Percentiles rank a stretch among this genome's conserved stretches.
Conservation (phyloP, 768 basidiomycete genomes). For the Phylloporus scabripes region DNA sequence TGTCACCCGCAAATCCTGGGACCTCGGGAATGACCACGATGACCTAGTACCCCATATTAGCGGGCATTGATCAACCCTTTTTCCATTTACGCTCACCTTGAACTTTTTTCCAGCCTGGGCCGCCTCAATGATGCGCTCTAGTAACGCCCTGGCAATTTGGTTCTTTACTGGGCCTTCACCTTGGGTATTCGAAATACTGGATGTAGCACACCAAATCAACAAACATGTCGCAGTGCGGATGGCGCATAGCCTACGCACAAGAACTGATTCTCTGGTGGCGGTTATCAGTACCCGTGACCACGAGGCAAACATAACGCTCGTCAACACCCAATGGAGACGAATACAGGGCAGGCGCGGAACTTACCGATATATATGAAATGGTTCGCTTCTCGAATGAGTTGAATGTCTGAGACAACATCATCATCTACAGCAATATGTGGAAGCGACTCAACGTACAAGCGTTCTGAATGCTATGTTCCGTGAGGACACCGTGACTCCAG, state of each 20-base stretch:
- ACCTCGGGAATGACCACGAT: constrained; percentile 86
- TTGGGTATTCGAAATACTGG: constrained; percentile 72
- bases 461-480: constrained; percentile 88
- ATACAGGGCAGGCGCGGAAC: constrained; percentile 23
- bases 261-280: constrained; percentile 68
- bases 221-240: not conserved
- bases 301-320: constrained; percentile 10
- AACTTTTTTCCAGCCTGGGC: constrained; percentile 67
- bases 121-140: constrained; percentile 81
- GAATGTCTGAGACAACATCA: constrained; percentile 44
- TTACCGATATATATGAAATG: constrained; percentile 91
- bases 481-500: constrained; percentile 91
- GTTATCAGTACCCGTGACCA: constrained; percentile 3
- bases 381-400: constrained; percentile 76
- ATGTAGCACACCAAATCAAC: constrained; percentile 7
- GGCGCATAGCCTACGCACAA: constrained; percentile 49
- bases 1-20: constrained; percentile 83
- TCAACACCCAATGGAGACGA: constrained; percentile 3
- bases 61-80: not conserved
- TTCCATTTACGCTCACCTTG: constrained; percentile 41
- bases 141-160: constrained; percentile 75
- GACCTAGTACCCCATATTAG: constrained; percentile 46
- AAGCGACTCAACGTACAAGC: constrained; percentile 57
- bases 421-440: too few relatives aligned
- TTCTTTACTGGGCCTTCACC: constrained; percentile 69